phyloP scores from a whole-genome alignment of 2,329 filamentous ascomycete genomes.

The Cytospora piceae region DNA sequence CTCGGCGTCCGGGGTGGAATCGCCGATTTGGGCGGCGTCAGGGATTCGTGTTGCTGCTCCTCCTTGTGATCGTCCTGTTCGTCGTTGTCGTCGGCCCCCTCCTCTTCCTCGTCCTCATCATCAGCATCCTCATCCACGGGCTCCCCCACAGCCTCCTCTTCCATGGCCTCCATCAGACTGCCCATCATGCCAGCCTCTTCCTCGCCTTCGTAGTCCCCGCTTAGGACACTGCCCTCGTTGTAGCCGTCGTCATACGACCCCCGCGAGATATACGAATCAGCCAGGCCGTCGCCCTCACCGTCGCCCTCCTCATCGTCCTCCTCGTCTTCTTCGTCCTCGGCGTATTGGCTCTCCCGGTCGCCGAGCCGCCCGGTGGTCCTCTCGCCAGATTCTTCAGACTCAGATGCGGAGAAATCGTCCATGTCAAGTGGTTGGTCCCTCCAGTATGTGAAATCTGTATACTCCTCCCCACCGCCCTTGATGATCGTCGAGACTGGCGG shows the following conservation, averaged over 20 bases:
- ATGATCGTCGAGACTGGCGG: conserved; percentile 87
- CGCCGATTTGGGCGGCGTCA: conserved; percentile 26
- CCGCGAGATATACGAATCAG: conserved; percentile 49
- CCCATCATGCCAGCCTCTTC: conserved; percentile 43
- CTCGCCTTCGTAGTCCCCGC: conserved; percentile 49
- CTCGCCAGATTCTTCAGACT: conserved; percentile 63
- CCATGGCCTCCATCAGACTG: conserved; percentile 45
- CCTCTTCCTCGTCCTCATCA: conserved; percentile 48
- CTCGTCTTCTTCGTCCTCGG: conserved; percentile 44
- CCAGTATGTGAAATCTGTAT: conserved; percentile 98
- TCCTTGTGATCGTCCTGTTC: conserved; percentile 3
- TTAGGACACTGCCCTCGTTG: conserved; percentile 47
- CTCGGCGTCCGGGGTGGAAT: conserved; percentile 18
- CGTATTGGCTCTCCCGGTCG: conserved; percentile 55
- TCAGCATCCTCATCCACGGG: conserved; percentile 32
- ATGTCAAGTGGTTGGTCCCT: conserved; percentile 81
- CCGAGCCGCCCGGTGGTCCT: conserved; percentile 42
- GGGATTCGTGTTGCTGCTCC: conserved; percentile 13
- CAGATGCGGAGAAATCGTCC: conserved; percentile 86
- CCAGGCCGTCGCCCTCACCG: conserved; percentile 49
- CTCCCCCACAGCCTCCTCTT: conserved; percentile 42
- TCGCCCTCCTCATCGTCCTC: conserved; percentile 48
- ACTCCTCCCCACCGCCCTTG: conserved; percentile 88
- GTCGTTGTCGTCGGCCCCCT: conserved; percentile 36
- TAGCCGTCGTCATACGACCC: conserved; percentile 42